Evolutionary conservation across 106 monocot genomes (phyloP).

Genomic region (Dioscorea alata): DNA sequence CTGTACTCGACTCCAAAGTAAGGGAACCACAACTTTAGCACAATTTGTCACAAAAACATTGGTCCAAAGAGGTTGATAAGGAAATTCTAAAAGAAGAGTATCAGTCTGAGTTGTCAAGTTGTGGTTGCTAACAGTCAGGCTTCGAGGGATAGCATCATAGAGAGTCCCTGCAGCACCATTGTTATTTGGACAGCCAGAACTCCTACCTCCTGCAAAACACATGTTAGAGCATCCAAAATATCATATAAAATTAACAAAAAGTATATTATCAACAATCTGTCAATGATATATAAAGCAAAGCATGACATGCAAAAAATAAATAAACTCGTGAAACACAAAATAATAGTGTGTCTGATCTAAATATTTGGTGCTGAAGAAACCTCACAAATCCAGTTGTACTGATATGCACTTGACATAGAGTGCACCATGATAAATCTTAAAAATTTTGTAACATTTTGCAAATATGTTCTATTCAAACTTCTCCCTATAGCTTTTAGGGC

Average conservation of each 20-base stretch:
- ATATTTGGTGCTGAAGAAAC: no score
- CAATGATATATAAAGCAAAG: no score
- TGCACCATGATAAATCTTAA: no score
- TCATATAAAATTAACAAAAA: background rate
- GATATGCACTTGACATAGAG: no score
- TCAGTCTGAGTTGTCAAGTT: conserved; percentile 87
- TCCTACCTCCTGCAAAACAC: conserved; percentile 64
- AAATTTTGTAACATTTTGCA: no score
- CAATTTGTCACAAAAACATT: conserved; percentile 88
- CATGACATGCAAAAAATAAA: no score
- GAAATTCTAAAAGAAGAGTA: conserved; percentile 94
- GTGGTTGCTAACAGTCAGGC: conserved; percentile 80
- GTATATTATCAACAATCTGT: no score
- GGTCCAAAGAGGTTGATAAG: conserved; percentile 90
- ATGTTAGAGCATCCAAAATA: background rate
- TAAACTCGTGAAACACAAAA: no score
- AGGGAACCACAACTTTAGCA: conserved; percentile 93
- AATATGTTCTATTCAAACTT: no score
- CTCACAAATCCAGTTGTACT: no score
- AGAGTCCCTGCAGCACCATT: conserved; percentile 97
- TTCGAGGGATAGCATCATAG: conserved; percentile 89
- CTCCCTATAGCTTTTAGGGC: no score
- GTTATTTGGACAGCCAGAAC: conserved; percentile 77
- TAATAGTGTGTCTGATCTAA: no score
- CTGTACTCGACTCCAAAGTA: conserved; percentile 98